Conservation (phyloP, 106 monocot genomes). For the Allium cepa region DNA sequence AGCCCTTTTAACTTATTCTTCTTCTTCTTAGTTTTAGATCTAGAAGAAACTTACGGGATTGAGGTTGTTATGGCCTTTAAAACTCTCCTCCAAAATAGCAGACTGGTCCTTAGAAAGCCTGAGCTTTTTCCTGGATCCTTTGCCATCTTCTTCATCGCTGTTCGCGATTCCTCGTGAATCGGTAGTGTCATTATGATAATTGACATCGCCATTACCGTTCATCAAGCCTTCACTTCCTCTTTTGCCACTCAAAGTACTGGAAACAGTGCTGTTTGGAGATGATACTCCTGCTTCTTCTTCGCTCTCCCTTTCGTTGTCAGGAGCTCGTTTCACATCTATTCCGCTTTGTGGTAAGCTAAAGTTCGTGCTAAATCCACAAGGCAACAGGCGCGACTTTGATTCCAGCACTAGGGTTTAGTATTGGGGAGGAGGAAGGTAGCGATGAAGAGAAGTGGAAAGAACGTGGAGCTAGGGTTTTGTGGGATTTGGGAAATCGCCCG, state of each 20-base stretch:
- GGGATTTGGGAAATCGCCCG: too few species aligned
- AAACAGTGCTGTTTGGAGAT: constrained; percentile 17
- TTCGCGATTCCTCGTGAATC: constrained; percentile 20
- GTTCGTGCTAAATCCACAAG: too few species aligned
- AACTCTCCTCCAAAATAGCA: constrained; percentile 67
- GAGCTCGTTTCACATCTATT: constrained; percentile 18
- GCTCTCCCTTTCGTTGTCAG: constrained; percentile 1
- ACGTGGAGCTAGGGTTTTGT: too few species aligned
- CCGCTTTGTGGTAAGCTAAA: too few species aligned
- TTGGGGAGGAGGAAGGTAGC: too few species aligned
- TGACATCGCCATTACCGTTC: neutral
- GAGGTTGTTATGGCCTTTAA: constrained; percentile 77
- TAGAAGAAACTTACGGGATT: constrained; percentile 44
- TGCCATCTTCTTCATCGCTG: constrained; percentile 77
- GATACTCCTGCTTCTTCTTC: constrained; percentile 4
- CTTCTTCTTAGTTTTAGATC: neutral
- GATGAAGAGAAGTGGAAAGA: too few species aligned
- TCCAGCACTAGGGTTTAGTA: too few species aligned
- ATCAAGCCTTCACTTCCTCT: neutral
- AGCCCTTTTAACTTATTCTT: too few species aligned
- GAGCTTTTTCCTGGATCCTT: constrained; percentile 67
- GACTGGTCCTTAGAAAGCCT: constrained; percentile 78
- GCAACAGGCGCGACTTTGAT: too few species aligned
- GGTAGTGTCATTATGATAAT: constrained; percentile 7
- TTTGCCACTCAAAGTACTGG: constrained; percentile 5